Conservation (phyloP, 495 filamentous ascomycete genomes). For the Hypoxylon rickii region DNA sequence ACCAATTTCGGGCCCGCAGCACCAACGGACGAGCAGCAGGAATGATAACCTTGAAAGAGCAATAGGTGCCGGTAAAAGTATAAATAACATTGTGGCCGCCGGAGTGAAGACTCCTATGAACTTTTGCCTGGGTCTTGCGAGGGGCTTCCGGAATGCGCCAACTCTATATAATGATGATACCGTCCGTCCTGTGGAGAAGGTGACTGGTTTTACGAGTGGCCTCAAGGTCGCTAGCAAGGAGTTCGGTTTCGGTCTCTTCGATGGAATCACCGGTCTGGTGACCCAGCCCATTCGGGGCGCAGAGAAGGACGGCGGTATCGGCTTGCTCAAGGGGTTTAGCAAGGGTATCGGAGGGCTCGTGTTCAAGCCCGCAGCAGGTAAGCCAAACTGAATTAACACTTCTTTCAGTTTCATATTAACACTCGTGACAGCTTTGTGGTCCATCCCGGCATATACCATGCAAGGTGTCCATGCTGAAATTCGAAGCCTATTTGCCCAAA, state of each 20-base stretch:
- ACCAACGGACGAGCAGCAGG: constrained; percentile 13
- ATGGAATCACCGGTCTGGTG: constrained; percentile 72
- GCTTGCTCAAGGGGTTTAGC: constrained; percentile 75
- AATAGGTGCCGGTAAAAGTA: constrained; percentile 63
- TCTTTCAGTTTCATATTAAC: constrained; percentile 17
- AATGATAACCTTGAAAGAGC: constrained; percentile 56
- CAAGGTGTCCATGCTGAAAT: constrained; percentile 77
- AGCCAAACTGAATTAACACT: constrained; percentile 25
- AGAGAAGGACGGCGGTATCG: constrained; percentile 67
- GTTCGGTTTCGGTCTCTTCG: constrained; percentile 68
- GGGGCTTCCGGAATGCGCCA: constrained; percentile 85
- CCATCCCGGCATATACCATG: constrained; percentile 72
- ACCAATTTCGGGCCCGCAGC: constrained; percentile 5
- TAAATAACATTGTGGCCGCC: constrained; percentile 69
- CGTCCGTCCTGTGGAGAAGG: constrained; percentile 68
- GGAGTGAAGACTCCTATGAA: constrained; percentile 80
- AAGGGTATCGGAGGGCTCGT: constrained; percentile 75
- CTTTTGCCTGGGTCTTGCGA: constrained; percentile 74
- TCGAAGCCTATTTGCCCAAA: constrained; percentile 63
- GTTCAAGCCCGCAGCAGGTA: constrained; percentile 72
- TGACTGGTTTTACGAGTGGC: constrained; percentile 71
- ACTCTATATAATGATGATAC: constrained; percentile 78
- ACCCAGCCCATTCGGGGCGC: constrained; percentile 71
- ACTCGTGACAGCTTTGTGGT: constrained; percentile 54
- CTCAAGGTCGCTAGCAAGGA: constrained; percentile 68